Percentiles rank a stretch among this genome's conserved stretches.
phyloP scores from a whole-genome alignment of 345 rosid species.

The Excoecaria agallocha region DNA sequence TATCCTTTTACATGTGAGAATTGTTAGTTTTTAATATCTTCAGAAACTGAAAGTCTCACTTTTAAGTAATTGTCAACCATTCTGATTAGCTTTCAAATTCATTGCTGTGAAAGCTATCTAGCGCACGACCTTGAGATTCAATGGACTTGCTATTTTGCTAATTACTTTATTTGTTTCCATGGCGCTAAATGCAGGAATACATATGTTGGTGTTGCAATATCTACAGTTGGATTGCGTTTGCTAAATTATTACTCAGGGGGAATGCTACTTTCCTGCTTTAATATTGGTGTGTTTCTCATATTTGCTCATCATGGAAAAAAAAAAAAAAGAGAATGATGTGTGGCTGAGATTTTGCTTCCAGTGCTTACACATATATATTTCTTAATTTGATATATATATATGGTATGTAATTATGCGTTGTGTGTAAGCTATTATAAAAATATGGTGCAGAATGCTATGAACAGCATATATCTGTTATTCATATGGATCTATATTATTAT shows the following conservation, averaged over 20 bases:
- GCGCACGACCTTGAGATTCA: not conserved
- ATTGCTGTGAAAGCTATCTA: not conserved
- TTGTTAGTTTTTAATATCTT: not conserved
- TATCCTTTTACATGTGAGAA: not conserved
- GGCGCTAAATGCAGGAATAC: slow-evolving; percentile 31
- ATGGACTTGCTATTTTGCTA: not conserved
- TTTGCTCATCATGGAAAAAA: no score
- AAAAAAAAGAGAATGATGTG: no score
- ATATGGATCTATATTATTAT: not conserved
- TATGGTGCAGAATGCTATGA: not conserved
- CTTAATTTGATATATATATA: not conserved
- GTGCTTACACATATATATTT: not conserved
- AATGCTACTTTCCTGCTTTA: not conserved
- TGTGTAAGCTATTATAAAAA: not conserved
- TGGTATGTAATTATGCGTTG: not conserved
- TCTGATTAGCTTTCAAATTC: not conserved
- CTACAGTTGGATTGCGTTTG: slow-evolving; percentile 5
- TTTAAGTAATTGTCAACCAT: not conserved
- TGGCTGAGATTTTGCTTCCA: no score
- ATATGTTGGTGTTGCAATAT: not conserved
- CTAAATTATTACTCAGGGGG: slow-evolving; percentile 4
- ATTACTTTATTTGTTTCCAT: not conserved
- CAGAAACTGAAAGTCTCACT: not conserved
- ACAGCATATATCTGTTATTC: not conserved
- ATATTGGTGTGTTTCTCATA: not conserved